Base-by-base conservation (phyloP, 169 alveolate genomes). In the Eimeria sp. region DNA sequence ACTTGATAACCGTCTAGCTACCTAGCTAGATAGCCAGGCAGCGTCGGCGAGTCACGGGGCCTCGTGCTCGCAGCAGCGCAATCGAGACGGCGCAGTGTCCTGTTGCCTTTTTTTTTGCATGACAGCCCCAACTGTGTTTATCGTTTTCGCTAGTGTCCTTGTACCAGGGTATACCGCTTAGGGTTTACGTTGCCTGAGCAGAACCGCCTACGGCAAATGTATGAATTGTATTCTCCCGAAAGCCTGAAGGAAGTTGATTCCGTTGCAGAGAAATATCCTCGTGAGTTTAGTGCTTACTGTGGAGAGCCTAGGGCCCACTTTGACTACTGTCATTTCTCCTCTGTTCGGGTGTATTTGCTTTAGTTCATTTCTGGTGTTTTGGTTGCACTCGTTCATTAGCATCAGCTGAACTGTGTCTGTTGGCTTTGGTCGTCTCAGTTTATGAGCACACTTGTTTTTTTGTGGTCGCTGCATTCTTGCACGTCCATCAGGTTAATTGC, bases 141-240 rank as follows among this genome's bases (percentile, higher is more conserved):
- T 61, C 11, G 70, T 25, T 25, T 0, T 11, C 20, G 7, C 70
- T 61, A 20, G 70, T 18, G 70, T 61, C 20, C 27, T n/a, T 43
- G 80, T 43, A 7, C 11, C 11, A 70, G 80, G 80, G 80, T 70
- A n/a, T n/a, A 70, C 49, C 49, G 80, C 27, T 70, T 13, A 9
- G 80, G 80, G 80, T 70, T 70, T 20, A 34, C 22, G 30, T 10
- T 76, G 87, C 5, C 67, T 58, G 67, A 58, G 67, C 89, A 78
- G 89, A 78, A 78, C 45, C 89, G 89, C 45, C 89, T 78, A 5
- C 58, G 63, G 20, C 89, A 78, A 49, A 49, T 78, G 40, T 78
- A 78, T 67, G 58, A 43, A n/a, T 49, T 78, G 67, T 78, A 78
- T 78, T 34, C 89, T 14, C 89, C 89, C 16, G 89, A 78, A n/a